Evolutionary conservation across 129 eudicot genomes (phyloP), one percentile per base, ranked within the genome.

Genomic region (Mikania micrantha): DNA sequence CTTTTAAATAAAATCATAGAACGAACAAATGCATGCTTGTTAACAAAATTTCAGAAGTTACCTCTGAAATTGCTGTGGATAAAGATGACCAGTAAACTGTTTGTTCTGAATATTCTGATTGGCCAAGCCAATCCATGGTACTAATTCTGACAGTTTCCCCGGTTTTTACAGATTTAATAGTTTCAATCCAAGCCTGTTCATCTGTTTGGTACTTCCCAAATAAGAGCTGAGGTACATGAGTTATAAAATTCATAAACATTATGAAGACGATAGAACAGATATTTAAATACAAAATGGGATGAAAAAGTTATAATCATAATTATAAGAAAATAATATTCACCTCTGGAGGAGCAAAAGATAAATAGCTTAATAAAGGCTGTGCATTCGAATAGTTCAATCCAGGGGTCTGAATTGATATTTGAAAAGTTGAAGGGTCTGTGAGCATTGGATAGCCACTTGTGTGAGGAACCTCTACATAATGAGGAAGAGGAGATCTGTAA

Each of bases 51-150:
- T 49, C 22, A 15, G 21, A 59, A 64, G 12, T 36, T 78, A 90
- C 95, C 84, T 90, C 89, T 24, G 97, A 84, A 57, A 90, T 74
- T 28, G 91, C 91, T 20, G 91, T 75, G 47, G 97, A 84, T 75
- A 90, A 83, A 25, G 91, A 32, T 16, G 95, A 77, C 97, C 97
- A 90, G 63, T 78, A 90, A 72, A 82, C 76, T 32, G 87, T 87
- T 69, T 78, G 77, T 52, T 67, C 5, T 29, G 83, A 44, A 63
- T 80, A 84, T 66, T 80, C 80, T 27, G 95, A 87, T 69, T 90
- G 97, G 78, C 97, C 95, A 71, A 90, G 95, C 97, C 97, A 90
- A 74, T 90, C 91, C 97, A 90, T 90, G 7, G 97, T 90, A 67
- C 72, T 90, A 32, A 90, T 87, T 74, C 97, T 61, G 24, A 90